These are phyloP conservation scores for Solanum habrochaites DNA, from an alignment of 257 asterid species.

Conservation along the genomic window DNA sequence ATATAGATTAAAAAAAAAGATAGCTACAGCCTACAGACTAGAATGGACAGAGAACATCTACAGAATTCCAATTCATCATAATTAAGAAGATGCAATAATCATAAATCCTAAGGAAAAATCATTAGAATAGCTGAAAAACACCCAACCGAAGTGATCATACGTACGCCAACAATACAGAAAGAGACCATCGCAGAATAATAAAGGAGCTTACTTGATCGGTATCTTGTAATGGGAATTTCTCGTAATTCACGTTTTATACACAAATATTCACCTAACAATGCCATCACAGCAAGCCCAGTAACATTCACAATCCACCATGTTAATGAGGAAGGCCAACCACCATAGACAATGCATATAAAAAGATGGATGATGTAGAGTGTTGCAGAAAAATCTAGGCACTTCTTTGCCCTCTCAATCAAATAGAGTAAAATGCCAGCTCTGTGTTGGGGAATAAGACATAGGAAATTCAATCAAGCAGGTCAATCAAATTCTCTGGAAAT, in stretches of 20 bases:
- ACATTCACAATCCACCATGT: constrained; percentile 91
- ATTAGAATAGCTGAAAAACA: background rate
- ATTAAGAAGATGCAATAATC: background rate
- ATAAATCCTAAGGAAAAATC: background rate
- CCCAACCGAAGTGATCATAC: background rate
- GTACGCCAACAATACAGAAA: background rate
- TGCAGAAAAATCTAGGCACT: constrained; percentile 86
- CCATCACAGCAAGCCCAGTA: constrained; percentile 73
- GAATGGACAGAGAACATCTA: background rate
- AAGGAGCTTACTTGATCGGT: constrained; percentile 55
- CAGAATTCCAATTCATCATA: background rate
- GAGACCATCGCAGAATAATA: background rate
- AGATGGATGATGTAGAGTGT: constrained; percentile 74
- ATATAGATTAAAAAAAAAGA: background rate
- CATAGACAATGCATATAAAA: constrained; percentile 63
- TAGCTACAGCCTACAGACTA: background rate
- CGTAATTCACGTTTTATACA: constrained; percentile 66
- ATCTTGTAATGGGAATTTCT: constrained; percentile 67
- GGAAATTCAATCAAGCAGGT: background rate
- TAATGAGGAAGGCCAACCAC: constrained; percentile 91
- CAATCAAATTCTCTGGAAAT: background rate
- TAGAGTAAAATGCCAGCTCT: constrained; percentile 69
- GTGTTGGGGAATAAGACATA: constrained; percentile 9
- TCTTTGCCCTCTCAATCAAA: constrained; percentile 86
- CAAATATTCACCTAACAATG: constrained; percentile 70